phyloP scores from a whole-genome alignment of 75 land plant species.

The Sequoia sempervirens region DNA sequence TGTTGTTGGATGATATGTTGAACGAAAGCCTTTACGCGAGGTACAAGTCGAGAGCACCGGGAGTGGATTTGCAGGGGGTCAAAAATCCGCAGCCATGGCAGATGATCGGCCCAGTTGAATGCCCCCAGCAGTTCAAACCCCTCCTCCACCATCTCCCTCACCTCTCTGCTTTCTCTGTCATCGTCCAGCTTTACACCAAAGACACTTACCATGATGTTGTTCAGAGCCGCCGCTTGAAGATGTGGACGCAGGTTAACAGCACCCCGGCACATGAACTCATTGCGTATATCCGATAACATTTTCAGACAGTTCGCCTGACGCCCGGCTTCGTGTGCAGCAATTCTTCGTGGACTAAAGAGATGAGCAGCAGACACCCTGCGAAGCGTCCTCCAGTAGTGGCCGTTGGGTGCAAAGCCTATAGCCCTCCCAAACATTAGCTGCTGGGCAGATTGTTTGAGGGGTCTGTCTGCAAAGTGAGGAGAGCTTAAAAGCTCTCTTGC shows the following conservation, averaged over 20 bases:
- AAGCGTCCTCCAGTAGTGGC: constrained; percentile 63
- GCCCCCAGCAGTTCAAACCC: constrained; percentile 59
- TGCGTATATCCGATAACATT: constrained; percentile 18
- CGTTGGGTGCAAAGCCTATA: constrained; percentile 10
- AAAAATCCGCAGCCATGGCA: constrained; percentile 1
- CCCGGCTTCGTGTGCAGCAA: background rate
- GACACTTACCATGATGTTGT: constrained; percentile 1
- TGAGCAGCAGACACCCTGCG: constrained; percentile 51
- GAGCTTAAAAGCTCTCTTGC: constrained; percentile 11
- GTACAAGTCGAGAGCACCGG: constrained; percentile 50
- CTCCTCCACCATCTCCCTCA: constrained; percentile 51
- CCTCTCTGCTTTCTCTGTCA: constrained; percentile 16
- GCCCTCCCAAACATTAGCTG: constrained; percentile 44
- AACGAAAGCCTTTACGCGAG: constrained; percentile 12
- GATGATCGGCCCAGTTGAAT: too few species aligned
- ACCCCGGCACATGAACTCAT: background rate
- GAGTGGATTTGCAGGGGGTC: constrained; percentile 37
- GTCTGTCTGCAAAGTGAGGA: constrained; percentile 63
- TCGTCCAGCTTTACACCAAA: constrained; percentile 15
- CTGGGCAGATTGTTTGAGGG: constrained; percentile 64
- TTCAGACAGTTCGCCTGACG: constrained; percentile 17
- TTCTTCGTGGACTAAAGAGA: constrained; percentile 9
- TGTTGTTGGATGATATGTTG: constrained; percentile 13
- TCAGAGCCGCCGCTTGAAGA: too few species aligned
- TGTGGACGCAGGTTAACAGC: background rate